Evolutionary conservation across 139 green algal genomes (phyloP), one percentile per base, ranked within the genome.

Genomic region (Micractinium sp.): DNA sequence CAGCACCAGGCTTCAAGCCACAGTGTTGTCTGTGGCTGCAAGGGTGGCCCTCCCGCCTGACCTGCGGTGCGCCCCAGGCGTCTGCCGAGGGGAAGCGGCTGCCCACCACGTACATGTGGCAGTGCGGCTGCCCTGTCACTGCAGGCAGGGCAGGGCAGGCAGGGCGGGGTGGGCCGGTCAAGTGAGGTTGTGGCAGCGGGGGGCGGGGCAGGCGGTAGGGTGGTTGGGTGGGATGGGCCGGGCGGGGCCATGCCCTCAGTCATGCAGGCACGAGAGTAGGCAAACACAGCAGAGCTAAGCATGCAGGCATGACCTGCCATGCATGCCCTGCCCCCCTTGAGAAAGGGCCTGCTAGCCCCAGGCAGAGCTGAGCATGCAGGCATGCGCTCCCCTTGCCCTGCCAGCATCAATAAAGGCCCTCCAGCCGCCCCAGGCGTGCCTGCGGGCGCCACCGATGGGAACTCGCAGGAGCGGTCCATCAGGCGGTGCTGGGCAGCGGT

Each of bases 391-490:
- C 5, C 3, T 1, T 22, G 19, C 16, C 31, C 1, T 23, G 2
- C 66, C 25, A 27, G 3, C 7, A 27, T 18, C 53, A 60, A 27
- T 18, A 33, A 60, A 38, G 47, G 47, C 47, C 47, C 47, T 56
- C 47, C 47, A n/a, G n/a, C 47, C 9, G 47, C 47, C 47, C 47
- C 47, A 16, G 5, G 5, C 47, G 5, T 56, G 47, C 87, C 85
- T 33, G 74, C 35, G 38, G 82, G 87, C 18, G 91, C 69, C 16
- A 93, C 90, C 3, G 33, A 89, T 22, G 91, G 91, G 38, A 94
- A 92, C 91, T 94, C 91, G 63, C 39, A 80, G 67, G 91, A 82
- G 60, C 90, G 89, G n/a, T 91, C 47, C 79, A 93, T 88, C 27
- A 93, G 56, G 29, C 84, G 61, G 27, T 83, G 81, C 78, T 89